phyloP scores from a whole-genome alignment of 2,329 filamentous ascomycete genomes.

The Sphaceloma murrayae region DNA sequence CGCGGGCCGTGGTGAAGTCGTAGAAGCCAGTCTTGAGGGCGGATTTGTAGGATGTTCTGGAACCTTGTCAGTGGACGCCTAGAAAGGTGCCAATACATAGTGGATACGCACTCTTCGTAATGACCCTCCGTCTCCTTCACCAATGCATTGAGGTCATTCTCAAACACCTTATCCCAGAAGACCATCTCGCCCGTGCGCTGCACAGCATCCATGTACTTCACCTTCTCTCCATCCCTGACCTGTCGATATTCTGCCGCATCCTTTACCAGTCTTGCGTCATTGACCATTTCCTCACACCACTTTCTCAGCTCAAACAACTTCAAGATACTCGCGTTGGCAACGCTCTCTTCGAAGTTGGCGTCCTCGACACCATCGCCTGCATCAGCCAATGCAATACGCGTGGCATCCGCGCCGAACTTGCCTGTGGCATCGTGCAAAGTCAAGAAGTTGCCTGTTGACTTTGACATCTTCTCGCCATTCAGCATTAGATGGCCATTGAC shows the following conservation, averaged over 20 bases:
- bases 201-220: constrained; percentile 45
- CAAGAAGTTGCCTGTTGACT: constrained; percentile 95
- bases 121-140: constrained; percentile 69
- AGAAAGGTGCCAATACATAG: constrained; percentile 2
- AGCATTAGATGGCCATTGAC: constrained; percentile 88
- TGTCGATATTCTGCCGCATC: constrained; percentile 35
- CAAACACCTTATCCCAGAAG: constrained; percentile 82
- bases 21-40: constrained; percentile 79
- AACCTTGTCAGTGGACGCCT: constrained; percentile 20
- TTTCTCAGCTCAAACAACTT: constrained; percentile 74
- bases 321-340: constrained; percentile 85
- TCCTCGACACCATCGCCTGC: constrained; percentile 90
- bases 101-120: constrained; percentile 53
- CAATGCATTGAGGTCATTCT: constrained; percentile 82
- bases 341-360: constrained; percentile 93
- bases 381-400: constrained; percentile 83
- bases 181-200: constrained; percentile 66
- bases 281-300: constrained; percentile 81
- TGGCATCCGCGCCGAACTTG: constrained; percentile 92
- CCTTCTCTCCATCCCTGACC: constrained; percentile 34
- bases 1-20: constrained; percentile 78
- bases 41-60: constrained; percentile 65
- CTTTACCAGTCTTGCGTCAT: constrained; percentile 45
- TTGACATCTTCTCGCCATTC: constrained; percentile 98
- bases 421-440: constrained; percentile 75